Percentiles rank a stretch among this genome's conserved stretches.
Conservation (phyloP, 1,284 basidiomycete species). For the Sanghuangporus sanghuang region DNA sequence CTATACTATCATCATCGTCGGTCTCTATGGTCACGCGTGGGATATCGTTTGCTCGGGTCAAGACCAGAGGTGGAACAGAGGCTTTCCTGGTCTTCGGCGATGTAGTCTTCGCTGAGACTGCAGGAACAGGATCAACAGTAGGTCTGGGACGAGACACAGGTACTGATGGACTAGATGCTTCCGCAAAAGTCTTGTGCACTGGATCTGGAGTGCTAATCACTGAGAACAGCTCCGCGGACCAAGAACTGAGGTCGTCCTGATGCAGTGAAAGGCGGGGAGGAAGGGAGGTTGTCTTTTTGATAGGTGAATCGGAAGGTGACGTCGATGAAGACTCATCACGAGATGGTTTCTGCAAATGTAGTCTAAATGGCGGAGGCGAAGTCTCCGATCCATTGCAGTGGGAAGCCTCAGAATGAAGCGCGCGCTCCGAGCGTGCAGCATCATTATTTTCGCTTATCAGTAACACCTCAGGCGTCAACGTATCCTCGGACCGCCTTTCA, state of each 20-base stretch:
- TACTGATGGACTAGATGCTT: background rate
- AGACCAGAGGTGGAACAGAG: constrained; percentile 9
- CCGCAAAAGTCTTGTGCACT: background rate
- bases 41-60: constrained; percentile 10
- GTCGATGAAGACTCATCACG: constrained; percentile 17
- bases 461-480: constrained; percentile 9
- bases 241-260: constrained; percentile 31
- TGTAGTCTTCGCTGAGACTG: background rate
- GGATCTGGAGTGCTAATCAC: constrained; percentile 22
- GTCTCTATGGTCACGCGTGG: constrained; percentile 5
- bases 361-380: background rate
- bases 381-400: background rate
- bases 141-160: background rate
- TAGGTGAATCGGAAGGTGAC: constrained; percentile 11
- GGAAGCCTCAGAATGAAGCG: background rate
- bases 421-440: background rate
- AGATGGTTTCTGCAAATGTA: constrained; percentile 2
- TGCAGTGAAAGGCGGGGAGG: constrained; percentile 55
- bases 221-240: constrained; percentile 26
- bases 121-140: background rate
- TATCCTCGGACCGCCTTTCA: constrained; percentile 13
- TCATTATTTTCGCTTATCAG: background rate
- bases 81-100: constrained; percentile 6
- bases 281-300: constrained; percentile 31
- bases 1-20: background rate